phyloP scores from a whole-genome alignment of 2,329 filamentous ascomycete genomes.

The Cadophora sp. region DNA sequence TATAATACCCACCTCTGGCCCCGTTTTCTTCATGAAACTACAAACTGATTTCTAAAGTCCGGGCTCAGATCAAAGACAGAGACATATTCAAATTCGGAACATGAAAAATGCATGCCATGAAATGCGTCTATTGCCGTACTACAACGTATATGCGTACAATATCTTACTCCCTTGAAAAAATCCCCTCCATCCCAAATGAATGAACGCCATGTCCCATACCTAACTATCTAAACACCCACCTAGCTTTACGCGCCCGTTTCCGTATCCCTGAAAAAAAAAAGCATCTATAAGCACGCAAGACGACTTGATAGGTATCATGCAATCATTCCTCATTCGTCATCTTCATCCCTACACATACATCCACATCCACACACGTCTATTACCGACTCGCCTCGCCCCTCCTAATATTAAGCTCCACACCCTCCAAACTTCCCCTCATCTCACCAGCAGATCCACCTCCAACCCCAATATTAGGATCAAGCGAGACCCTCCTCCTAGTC shows the following conservation, averaged over 20 bases:
- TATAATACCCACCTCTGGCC: too few relatives aligned
- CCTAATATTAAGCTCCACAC: background rate
- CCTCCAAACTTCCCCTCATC: background rate
- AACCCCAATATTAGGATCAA: slow-evolving; percentile 21
- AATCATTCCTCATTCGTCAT: background rate
- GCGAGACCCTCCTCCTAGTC: slow-evolving; percentile 33
- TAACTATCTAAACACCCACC: background rate
- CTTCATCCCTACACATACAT: background rate
- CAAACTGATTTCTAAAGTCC: too few relatives aligned
- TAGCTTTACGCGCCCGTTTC: too few relatives aligned
- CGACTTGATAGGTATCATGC: background rate
- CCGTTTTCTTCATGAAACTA: too few relatives aligned
- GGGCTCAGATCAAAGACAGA: too few relatives aligned
- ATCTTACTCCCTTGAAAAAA: background rate
- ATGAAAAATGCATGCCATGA: background rate
- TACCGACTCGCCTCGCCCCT: background rate
- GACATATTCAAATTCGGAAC: background rate
- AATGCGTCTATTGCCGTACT: background rate
- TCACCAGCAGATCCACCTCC: background rate
- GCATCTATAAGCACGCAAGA: background rate
- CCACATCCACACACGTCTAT: too few relatives aligned
- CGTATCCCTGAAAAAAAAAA: background rate
- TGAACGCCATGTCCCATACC: background rate
- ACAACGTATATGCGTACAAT: background rate
- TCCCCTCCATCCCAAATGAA: too few relatives aligned